Conservation (phyloP, 139 green algal genomes). For the Ostreobium quekettii region DNA sequence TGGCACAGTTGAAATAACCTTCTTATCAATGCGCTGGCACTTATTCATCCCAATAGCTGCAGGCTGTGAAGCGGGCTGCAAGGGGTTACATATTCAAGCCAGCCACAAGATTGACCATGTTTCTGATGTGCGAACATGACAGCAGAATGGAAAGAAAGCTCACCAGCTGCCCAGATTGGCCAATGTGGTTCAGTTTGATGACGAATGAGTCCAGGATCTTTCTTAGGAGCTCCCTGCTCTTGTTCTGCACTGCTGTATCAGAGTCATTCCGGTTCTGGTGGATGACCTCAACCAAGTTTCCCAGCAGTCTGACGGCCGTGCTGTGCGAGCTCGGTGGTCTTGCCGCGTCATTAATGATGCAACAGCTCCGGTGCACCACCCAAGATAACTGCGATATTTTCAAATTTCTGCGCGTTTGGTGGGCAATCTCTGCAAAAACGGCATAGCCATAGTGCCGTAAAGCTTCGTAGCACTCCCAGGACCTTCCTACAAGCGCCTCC, state of each 20-base stretch:
- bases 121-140: not conserved
- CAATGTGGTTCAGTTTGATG: constrained; percentile 56
- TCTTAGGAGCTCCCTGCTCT: constrained; percentile 47
- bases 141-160: not conserved
- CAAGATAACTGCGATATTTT: constrained; percentile 16
- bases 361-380: constrained; percentile 22
- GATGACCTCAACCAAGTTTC: constrained; percentile 17
- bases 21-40: constrained; percentile 16
- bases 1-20: not conserved
- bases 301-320: constrained; percentile 4
- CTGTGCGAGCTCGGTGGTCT: constrained; percentile 9
- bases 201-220: constrained; percentile 78
- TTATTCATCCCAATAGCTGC: not conserved
- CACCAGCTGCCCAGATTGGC: constrained; percentile 18
- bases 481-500: constrained; percentile 11
- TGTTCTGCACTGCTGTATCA: constrained; percentile 19
- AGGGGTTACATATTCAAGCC: not conserved
- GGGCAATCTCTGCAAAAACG: constrained; percentile 19
- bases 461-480: constrained; percentile 14
- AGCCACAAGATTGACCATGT: not conserved
- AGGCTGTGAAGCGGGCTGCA: not conserved
- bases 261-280: not conserved
- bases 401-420: constrained; percentile 8
- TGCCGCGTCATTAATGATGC: constrained; percentile 10
- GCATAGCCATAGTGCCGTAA: constrained; percentile 17